Evolutionary conservation across 805 yeast genomes (phyloP).

Genomic region (Yamadazyma endophytica): DNA sequence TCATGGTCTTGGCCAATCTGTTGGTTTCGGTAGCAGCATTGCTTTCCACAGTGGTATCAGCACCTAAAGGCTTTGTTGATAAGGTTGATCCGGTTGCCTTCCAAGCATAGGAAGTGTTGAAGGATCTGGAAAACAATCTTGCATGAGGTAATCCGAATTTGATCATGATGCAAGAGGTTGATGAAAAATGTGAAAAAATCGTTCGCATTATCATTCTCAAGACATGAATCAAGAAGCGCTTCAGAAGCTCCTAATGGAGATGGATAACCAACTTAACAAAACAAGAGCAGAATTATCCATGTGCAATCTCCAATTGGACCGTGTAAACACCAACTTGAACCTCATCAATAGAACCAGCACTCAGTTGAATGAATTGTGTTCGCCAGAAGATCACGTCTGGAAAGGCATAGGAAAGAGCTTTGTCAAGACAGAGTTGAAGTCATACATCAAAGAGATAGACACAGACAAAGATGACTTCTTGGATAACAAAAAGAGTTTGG

Average conservation of each 20-base stretch:
- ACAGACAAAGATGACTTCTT: conserved; percentile 49
- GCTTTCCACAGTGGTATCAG: conserved; percentile 42
- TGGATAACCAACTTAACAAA: conserved; percentile 60
- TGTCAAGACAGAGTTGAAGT: conserved; percentile 39
- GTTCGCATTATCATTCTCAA: too few relatives aligned
- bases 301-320: conserved; percentile 49
- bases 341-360: conserved; percentile 53
- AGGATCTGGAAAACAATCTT: neutral
- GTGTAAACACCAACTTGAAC: conserved; percentile 46
- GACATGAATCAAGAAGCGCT: conserved; percentile 44
- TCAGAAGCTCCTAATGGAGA: conserved; percentile 56
- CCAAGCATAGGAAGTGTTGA: conserved; percentile 7
- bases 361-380: conserved; percentile 45
- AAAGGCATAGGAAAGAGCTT: conserved; percentile 81
- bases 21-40: conserved; percentile 61
- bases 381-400: conserved; percentile 54
- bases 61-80: conserved; percentile 15
- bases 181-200: conserved; percentile 2
- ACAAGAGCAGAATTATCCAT: conserved; percentile 56
- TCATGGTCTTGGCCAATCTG: conserved; percentile 61
- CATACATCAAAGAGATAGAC: conserved; percentile 46
- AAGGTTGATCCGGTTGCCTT: too few relatives aligned
- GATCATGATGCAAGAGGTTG: conserved; percentile 2
- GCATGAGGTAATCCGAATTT: too few relatives aligned
- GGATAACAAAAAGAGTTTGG: conserved; percentile 58